Percentiles rank a stretch among this genome's conserved stretches.
These are phyloP conservation scores for Gossypium aridum DNA, from an alignment of 441 rosid genomes.

Conservation along the genomic window DNA sequence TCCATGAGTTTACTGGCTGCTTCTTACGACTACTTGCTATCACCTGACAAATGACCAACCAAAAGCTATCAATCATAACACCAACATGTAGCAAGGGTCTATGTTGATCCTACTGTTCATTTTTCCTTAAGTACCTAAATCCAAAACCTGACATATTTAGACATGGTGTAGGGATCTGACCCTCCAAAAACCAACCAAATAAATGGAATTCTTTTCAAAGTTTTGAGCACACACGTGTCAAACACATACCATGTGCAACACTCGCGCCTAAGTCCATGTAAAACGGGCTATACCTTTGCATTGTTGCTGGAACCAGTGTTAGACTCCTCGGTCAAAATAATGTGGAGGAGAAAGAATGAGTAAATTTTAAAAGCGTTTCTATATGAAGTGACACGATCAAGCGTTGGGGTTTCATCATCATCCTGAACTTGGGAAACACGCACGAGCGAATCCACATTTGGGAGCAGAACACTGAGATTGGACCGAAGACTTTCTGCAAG, in stretches of 20 bases:
- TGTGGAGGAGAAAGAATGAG: constrained; percentile 70
- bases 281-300: constrained; percentile 43
- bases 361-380: constrained; percentile 91
- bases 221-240: neutral
- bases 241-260: neutral
- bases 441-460: constrained; percentile 77
- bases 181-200: neutral
- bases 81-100: neutral
- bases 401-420: constrained; percentile 34
- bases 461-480: constrained; percentile 90
- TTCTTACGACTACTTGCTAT: constrained; percentile 60
- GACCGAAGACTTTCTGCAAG: constrained; percentile 82
- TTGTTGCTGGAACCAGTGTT: constrained; percentile 28
- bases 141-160: neutral
- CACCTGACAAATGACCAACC: constrained; percentile 40
- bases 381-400: constrained; percentile 59
- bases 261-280: neutral
- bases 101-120: neutral
- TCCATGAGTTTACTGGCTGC: constrained; percentile 59
- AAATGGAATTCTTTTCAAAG: neutral
- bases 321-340: constrained; percentile 61
- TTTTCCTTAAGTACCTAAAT: neutral
- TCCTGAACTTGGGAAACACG: constrained; percentile 48
- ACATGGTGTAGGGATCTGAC: neutral
- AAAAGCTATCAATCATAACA: constrained; percentile 1